These are phyloP conservation scores for Coemansia sp. DNA, from an alignment of 192 early-diverging fungal genomes.

Conservation along the genomic window DNA sequence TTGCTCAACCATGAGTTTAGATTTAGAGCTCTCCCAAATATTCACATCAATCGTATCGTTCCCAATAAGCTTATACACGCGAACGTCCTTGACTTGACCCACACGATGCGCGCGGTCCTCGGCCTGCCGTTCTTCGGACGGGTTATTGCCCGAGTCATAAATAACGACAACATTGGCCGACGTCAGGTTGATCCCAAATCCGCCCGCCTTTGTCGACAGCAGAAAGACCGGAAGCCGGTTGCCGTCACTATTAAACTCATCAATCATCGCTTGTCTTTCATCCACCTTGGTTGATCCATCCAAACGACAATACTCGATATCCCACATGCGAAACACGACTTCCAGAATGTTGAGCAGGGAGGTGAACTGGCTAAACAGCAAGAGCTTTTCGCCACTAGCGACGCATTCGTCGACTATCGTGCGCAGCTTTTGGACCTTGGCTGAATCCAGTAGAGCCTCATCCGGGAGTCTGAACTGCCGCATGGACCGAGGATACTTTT, in stretches of 20 bases:
- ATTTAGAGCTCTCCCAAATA: constrained; percentile 38
- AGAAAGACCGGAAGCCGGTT: constrained; percentile 61
- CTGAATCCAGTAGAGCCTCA: constrained; percentile 67
- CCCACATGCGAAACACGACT: constrained; percentile 58
- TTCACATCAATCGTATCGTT: constrained; percentile 65
- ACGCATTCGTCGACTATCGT: constrained; percentile 55
- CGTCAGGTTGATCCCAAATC: constrained; percentile 79
- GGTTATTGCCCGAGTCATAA: constrained; percentile 82
- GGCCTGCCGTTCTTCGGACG: constrained; percentile 80
- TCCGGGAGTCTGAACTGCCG: constrained; percentile 52
- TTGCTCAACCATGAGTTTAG: constrained; percentile 46
- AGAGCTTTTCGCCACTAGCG: constrained; percentile 43
- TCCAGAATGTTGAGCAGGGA: constrained; percentile 79
- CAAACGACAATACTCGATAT: constrained; percentile 47
- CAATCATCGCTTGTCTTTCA: constrained; percentile 74
- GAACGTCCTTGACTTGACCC: constrained; percentile 80
- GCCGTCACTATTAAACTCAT: constrained; percentile 65
- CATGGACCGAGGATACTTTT: constrained; percentile 25
- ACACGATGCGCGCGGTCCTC: constrained; percentile 87
- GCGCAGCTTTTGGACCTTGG: constrained; percentile 68
- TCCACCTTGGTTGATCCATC: constrained; percentile 69
- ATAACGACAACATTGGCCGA: constrained; percentile 76
- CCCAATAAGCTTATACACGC: constrained; percentile 67
- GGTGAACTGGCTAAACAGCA: constrained; percentile 90
- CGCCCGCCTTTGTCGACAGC: constrained; percentile 76